Conservation (phyloP, 192 early-diverging fungal genomes). For the Coemansia sp. region DNA sequence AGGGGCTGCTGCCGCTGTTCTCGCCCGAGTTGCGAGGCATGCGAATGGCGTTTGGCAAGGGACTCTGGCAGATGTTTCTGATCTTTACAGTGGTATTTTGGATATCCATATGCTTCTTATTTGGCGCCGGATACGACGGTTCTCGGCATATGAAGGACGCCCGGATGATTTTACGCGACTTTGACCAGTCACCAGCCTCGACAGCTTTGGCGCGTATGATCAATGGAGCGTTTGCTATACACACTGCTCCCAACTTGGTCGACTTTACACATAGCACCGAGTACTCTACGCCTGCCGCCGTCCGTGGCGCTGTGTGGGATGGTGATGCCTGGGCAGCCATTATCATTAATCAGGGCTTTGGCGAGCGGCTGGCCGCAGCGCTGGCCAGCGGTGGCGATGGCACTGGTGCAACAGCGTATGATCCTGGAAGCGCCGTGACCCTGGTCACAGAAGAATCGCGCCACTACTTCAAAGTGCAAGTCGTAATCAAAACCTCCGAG, state of each 20-base stretch:
- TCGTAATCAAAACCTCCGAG: slow-evolving; percentile 14
- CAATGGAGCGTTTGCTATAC: slow-evolving; percentile 17
- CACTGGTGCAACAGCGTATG: slow-evolving; percentile 18
- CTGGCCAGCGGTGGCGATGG: slow-evolving; percentile 17
- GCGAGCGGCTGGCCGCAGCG: slow-evolving; percentile 26
- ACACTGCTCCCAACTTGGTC: slow-evolving; percentile 17
- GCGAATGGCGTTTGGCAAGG: slow-evolving; percentile 50
- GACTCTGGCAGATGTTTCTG: slow-evolving; percentile 36
- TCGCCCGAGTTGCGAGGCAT: slow-evolving; percentile 50
- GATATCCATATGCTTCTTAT: slow-evolving; percentile 50
- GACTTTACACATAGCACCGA: slow-evolving; percentile 18
- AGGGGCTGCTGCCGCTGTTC: slow-evolving; percentile 47
- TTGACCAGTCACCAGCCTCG: slow-evolving; percentile 34
- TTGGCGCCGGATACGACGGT: slow-evolving; percentile 51
- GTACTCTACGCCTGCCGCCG: slow-evolving; percentile 9
- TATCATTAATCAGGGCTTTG: slow-evolving; percentile 50
- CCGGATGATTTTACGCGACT: slow-evolving; percentile 30
- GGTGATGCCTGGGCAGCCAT: slow-evolving; percentile 47
- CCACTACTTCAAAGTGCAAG: slow-evolving; percentile 44
- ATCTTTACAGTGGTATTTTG: slow-evolving; percentile 50
- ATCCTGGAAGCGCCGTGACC: slow-evolving; percentile 30
- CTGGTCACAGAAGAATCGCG: slow-evolving; percentile 47
- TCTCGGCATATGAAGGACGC: slow-evolving; percentile 50
- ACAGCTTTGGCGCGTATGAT: slow-evolving; percentile 24
- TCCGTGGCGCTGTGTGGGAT: slow-evolving; percentile 42